Evolutionary conservation across 352 stramenopile genomes (phyloP), one percentile per base, ranked within the genome.

Genomic region (Pythium dissimile): DNA sequence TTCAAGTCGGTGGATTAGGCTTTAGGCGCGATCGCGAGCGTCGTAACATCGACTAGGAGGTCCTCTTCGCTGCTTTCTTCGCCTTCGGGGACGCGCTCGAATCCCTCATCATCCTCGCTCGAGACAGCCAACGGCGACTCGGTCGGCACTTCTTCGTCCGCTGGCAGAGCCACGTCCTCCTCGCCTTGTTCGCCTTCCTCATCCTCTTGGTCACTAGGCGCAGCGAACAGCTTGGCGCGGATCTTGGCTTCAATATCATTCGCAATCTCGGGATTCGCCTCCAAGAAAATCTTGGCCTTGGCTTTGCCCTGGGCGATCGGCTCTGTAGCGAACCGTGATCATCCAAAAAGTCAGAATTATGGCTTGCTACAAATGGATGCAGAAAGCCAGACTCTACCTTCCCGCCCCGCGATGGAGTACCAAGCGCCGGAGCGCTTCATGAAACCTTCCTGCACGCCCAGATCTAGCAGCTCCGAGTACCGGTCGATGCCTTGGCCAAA

Each of bases 401-500:
- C 83, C 18, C 68, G 67, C 34, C 72, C 80, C 16, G 69, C 71
- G 32, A 92, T 60, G 39, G 69, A 73, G 64, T 93, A 93, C 85
- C 85, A 94, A 13, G 85, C 82, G 6, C 85, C 85, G 0, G 83
- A 91, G 7, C 85, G 77, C 68, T 93, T 93, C 26, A 94, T 38
- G 1, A 92, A 23, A 41, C 83, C 81, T 56, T 88, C 67, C 37
- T 88, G 80, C 15, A 90, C 73, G 20, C 86, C 84, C 21, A 93
- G 63, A 34, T 94, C 83, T 69, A 92, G 77, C 70, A 95, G 57
- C 59, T 93, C 86, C 1, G 83, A 93, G 35, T 79, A 81, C 11
- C 82, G 82, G 72, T 98, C 95, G 67, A 99, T 98, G 27, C 97
- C 97, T 26, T 86, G 75, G 34, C 97, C 96, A 67, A 98, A 99